phyloP scores from a whole-genome alignment of 495 filamentous ascomycete genomes.

The Immersiella caudata region DNA sequence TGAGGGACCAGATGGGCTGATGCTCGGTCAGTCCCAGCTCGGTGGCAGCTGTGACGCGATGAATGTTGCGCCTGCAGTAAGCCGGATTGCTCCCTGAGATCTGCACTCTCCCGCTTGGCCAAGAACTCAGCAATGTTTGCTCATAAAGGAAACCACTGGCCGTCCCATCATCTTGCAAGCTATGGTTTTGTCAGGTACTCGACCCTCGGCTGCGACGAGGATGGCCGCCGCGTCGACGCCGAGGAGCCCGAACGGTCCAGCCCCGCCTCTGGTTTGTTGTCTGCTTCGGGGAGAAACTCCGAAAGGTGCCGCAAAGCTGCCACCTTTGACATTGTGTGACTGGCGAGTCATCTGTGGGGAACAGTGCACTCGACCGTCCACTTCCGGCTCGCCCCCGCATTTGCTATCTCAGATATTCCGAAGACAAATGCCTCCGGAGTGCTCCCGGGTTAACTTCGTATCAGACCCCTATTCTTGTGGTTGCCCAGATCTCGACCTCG shows the following conservation, averaged over 20 bases:
- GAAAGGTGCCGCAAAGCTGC: too few relatives aligned
- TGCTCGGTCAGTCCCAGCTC: background rate
- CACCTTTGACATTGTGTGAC: too few relatives aligned
- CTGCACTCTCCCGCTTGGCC: constrained; percentile 1
- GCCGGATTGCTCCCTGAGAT: background rate
- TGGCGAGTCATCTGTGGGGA: too few relatives aligned
- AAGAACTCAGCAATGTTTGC: background rate
- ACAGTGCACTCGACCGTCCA: too few relatives aligned
- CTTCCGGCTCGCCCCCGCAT: too few relatives aligned
- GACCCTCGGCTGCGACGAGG: background rate
- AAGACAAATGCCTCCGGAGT: background rate
- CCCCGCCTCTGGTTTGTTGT: too few relatives aligned
- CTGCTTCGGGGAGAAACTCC: too few relatives aligned
- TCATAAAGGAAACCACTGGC: background rate
- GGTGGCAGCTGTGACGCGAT: background rate
- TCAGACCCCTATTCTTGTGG: background rate
- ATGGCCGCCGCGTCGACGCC: too few relatives aligned
- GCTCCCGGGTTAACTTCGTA: background rate
- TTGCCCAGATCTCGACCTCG: background rate
- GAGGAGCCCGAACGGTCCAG: background rate
- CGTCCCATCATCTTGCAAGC: background rate
- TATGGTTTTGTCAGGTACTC: background rate
- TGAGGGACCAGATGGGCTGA: background rate
- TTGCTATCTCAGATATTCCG: too few relatives aligned
- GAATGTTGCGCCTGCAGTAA: background rate